Evolutionary conservation across 805 yeast genomes (phyloP), one percentile per base, ranked within the genome.

Genomic region (Wickerhamiella kazuoi): DNA sequence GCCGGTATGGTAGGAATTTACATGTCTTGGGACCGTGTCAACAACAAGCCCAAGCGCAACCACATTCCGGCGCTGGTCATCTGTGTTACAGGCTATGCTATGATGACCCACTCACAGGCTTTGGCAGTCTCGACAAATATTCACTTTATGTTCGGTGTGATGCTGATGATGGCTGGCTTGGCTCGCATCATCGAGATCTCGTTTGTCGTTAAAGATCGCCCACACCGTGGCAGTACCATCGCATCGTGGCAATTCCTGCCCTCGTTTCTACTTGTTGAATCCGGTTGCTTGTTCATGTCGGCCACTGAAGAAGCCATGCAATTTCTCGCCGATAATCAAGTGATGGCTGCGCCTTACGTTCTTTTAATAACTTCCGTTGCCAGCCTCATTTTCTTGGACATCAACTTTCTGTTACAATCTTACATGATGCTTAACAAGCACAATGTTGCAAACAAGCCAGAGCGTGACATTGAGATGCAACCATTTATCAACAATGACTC

Each of bases 31-130:
- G 71, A 72, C 38, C 74, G 78, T 35, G 48, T 50, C 24, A 51
- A 53, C 36, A 51, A 58, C 36, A 50, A 46, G 35, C 64, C 65
- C n/a, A 63, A 65, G 43, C 68, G 95, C 48, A 69, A 79, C 28
- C 79, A 75, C 49, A 61, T 87, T 29, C 97, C 97, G 2, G 76
- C 93, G 2, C 48, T 84, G 31, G 71, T 90, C 37, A 69, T 87
- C 46, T 72, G 84, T 11, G 77, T 79, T 53, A 87, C 96, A 0
- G 97, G 96, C 1, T 87, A 82, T 71, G 79, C 95, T 34, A 87
- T 87, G 97, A 71, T 86, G 31, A 79, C 82, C 48, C 97, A 87
- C 60, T 67, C 71, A 1, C 97, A 87, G 60, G 68, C 71, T 41
- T 61, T 82, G 49, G 65, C 56, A 42, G 74, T 86, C 21, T 79